Evolutionary conservation across 2,329 filamentous ascomycete species (phyloP).

Genomic region (Huntiella decipiens): DNA sequence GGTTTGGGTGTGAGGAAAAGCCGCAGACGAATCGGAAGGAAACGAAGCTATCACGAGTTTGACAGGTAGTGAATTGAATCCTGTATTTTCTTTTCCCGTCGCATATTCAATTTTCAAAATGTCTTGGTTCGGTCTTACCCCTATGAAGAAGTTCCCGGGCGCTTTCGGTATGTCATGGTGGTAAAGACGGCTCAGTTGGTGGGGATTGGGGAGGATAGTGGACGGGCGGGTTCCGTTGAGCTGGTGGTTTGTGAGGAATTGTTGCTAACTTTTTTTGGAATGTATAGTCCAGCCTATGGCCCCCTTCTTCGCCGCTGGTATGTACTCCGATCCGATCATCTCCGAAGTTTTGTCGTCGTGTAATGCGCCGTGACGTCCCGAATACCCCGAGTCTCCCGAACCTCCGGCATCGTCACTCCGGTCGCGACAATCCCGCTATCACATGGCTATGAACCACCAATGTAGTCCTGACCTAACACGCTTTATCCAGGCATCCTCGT

Average conservation of each 20-base stretch:
- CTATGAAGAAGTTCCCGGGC: conserved; percentile 62
- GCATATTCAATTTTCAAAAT: conserved; percentile 30
- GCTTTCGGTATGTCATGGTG: conserved; percentile 48
- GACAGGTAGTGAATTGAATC: too few species aligned
- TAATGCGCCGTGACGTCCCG: too few species aligned
- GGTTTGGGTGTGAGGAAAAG: too few species aligned
- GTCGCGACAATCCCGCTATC: not conserved
- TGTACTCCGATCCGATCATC: conserved; percentile 11
- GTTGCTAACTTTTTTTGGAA: conserved; percentile 15
- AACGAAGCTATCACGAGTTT: too few species aligned
- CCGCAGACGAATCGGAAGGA: too few species aligned
- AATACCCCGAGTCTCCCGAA: too few species aligned
- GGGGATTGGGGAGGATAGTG: too few species aligned
- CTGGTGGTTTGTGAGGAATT: conserved; percentile 13
- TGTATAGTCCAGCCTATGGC: conserved; percentile 66
- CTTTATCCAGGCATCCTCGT: conserved; percentile 51
- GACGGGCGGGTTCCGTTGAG: not conserved
- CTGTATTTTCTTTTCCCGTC: conserved; percentile 13
- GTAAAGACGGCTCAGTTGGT: too few species aligned
- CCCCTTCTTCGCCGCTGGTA: conserved; percentile 92
- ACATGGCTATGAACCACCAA: not conserved
- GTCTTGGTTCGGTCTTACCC: conserved; percentile 49
- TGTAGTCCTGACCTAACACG: too few species aligned
- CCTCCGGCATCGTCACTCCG: too few species aligned
- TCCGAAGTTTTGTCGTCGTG: too few species aligned